Evolutionary conservation across 1,284 basidiomycete species (phyloP).

Genomic region (Cutaneotrichosporon cutaneum): DNA sequence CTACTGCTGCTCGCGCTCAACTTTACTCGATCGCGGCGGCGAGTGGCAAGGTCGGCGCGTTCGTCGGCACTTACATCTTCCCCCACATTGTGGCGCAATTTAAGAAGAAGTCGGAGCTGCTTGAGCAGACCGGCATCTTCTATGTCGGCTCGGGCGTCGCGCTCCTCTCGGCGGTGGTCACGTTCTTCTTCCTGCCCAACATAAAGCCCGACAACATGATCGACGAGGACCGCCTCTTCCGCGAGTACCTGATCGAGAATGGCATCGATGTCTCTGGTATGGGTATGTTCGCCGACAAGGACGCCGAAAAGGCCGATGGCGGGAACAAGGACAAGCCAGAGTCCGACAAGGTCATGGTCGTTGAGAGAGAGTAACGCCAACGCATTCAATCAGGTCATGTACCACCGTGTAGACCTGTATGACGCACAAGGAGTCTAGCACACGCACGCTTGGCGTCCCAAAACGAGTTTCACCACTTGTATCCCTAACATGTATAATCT

Average conservation of each 20-base stretch:
- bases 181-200: slow-evolving; percentile 71
- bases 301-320: background rate
- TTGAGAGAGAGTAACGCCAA: background rate
- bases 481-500: too few relatives aligned
- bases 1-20: slow-evolving; percentile 80
- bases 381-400: too few relatives aligned
- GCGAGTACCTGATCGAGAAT: slow-evolving; percentile 70
- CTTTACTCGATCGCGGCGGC: slow-evolving; percentile 84
- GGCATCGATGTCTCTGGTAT: slow-evolving; percentile 57
- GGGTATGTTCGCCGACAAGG: slow-evolving; percentile 9
- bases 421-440: too few relatives aligned
- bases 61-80: slow-evolving; percentile 69
- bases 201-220: slow-evolving; percentile 75
- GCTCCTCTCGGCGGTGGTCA: slow-evolving; percentile 72
- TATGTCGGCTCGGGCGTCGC: slow-evolving; percentile 63
- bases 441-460: too few relatives aligned
- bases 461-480: too few relatives aligned
- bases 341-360: background rate
- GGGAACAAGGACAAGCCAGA: background rate
- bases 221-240: slow-evolving; percentile 73
- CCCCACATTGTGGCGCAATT: slow-evolving; percentile 57
- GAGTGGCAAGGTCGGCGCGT: slow-evolving; percentile 75
- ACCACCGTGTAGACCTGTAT: too few relatives aligned
- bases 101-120: slow-evolving; percentile 19
- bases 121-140: slow-evolving; percentile 43